phyloP scores from a whole-genome alignment of 805 yeast species.

The Ogataea glucozyma region DNA sequence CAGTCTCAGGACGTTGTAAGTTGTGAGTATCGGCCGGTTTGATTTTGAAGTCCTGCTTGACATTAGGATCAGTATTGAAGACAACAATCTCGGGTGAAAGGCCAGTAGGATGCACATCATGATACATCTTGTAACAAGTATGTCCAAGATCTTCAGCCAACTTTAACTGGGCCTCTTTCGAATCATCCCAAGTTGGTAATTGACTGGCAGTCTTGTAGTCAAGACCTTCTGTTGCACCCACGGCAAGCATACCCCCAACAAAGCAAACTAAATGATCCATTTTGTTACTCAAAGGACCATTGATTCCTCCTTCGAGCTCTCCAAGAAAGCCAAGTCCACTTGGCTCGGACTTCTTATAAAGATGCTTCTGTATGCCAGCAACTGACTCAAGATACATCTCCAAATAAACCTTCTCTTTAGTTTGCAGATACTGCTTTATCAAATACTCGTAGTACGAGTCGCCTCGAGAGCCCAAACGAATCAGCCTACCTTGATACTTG shows the following conservation, averaged over 20 bases:
- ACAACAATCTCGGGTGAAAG: constrained; percentile 87
- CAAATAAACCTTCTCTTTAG: constrained; percentile 66
- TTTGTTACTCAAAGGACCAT: constrained; percentile 59
- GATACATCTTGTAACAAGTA: constrained; percentile 84
- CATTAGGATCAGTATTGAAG: constrained; percentile 59
- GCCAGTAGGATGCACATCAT: constrained; percentile 68
- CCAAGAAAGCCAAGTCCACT: constrained; percentile 68
- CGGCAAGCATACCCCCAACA: constrained; percentile 82
- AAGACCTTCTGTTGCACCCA: constrained; percentile 84
- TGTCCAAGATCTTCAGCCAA: constrained; percentile 74
- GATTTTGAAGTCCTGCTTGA: constrained; percentile 58
- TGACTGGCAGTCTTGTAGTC: constrained; percentile 55
- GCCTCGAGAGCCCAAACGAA: constrained; percentile 87
- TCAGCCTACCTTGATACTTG: constrained; percentile 57
- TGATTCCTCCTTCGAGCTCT: constrained; percentile 72
- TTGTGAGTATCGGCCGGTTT: constrained; percentile 78
- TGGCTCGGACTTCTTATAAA: constrained; percentile 63
- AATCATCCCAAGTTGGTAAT: constrained; percentile 55
- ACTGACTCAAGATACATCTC: constrained; percentile 77
- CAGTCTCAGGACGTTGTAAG: constrained; percentile 91
- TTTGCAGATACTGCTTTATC: constrained; percentile 81
- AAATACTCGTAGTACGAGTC: constrained; percentile 92
- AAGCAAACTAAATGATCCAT: constrained; percentile 95
- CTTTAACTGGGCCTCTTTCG: constrained; percentile 60
- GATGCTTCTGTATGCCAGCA: constrained; percentile 69